These are phyloP conservation scores for Petunia hybrid DNA, from an alignment of 305 asterid species.

Conservation along the genomic window DNA sequence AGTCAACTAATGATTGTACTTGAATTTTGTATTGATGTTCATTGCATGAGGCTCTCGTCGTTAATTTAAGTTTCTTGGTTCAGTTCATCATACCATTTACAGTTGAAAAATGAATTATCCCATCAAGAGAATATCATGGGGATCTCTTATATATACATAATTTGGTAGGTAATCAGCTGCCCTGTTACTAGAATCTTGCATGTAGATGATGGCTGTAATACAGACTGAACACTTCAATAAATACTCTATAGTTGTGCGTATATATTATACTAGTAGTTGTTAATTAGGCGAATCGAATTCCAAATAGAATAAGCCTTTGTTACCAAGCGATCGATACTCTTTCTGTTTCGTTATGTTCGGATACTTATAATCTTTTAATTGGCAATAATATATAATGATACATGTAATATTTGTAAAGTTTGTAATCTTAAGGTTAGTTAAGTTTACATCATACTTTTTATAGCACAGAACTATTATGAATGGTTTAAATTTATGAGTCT, in stretches of 20 bases:
- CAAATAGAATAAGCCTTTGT: too few species aligned
- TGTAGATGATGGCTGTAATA: background rate
- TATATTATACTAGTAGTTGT: too few species aligned
- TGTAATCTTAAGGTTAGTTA: too few species aligned
- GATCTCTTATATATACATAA: conserved; percentile 30
- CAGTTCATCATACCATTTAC: conserved; percentile 33
- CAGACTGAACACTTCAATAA: background rate
- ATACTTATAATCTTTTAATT: too few species aligned
- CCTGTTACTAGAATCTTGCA: background rate
- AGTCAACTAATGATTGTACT: conserved; percentile 38
- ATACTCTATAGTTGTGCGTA: background rate
- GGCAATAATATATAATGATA: too few species aligned
- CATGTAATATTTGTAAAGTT: too few species aligned
- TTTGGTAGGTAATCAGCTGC: background rate
- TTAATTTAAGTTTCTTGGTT: conserved; percentile 8
- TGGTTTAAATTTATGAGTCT: too few species aligned
- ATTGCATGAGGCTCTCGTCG: conserved; percentile 35
- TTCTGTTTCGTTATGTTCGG: too few species aligned
- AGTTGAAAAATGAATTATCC: conserved; percentile 21
- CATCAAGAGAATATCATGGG: conserved; percentile 13
- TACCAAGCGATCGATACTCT: too few species aligned
- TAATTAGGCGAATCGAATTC: too few species aligned
- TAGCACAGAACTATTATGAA: too few species aligned
- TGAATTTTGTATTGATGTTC: conserved; percentile 32
- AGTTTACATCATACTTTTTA: too few species aligned